Conservation (phyloP, 2,329 filamentous ascomycete genomes). For the Hymenoscyphus albidus region DNA sequence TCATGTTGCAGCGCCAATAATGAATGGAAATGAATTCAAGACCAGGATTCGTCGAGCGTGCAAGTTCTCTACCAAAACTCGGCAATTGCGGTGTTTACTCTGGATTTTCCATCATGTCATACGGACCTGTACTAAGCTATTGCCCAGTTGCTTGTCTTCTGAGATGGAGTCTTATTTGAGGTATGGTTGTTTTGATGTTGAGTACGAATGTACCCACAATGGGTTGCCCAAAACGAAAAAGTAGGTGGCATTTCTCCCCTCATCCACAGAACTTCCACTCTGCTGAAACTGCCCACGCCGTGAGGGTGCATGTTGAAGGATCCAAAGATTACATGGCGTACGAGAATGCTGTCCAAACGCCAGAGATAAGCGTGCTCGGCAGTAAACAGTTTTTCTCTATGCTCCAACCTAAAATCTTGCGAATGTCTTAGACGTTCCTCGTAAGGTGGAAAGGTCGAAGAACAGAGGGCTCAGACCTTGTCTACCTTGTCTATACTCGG, state of each 20-base stretch:
- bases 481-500: too few relatives aligned
- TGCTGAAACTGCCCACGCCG: background rate
- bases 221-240: too few relatives aligned
- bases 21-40: slow-evolving; percentile 27
- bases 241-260: background rate
- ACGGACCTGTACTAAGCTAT: background rate
- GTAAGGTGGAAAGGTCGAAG: too few relatives aligned
- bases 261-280: background rate
- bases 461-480: too few relatives aligned
- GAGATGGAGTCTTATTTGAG: background rate
- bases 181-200: background rate
- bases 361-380: background rate
- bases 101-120: background rate
- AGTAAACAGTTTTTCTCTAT: too few relatives aligned
- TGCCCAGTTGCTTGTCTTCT: background rate
- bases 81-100: background rate
- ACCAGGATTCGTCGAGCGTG: background rate
- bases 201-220: too few relatives aligned
- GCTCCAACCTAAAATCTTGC: too few relatives aligned
- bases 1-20: slow-evolving; percentile 33
- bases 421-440: too few relatives aligned
- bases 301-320: background rate
- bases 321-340: too few relatives aligned
- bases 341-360: background rate
- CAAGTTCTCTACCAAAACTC: background rate